Percentiles rank a stretch among this genome's conserved stretches.
Conservation (phyloP, 495 filamentous ascomycete genomes). For the Podospora sp. region DNA sequence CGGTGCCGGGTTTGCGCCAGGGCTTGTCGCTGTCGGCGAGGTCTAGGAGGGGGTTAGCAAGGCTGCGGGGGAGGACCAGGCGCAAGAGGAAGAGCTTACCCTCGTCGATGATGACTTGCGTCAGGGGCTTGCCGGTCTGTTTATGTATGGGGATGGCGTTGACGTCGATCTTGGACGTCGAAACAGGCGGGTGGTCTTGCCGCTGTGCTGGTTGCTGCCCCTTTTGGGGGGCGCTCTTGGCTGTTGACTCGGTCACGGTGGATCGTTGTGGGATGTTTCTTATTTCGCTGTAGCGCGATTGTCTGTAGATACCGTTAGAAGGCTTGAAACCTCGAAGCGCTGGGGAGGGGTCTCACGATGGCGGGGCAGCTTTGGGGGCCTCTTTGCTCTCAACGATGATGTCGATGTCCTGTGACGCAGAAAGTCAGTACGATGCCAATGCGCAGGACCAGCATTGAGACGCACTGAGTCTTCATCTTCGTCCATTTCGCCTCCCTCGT, state of each 20-base stretch:
- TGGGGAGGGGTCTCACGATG: conserved; percentile 52
- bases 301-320: conserved; percentile 33
- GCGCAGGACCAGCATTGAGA: conserved; percentile 20
- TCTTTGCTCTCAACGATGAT: conserved; percentile 90
- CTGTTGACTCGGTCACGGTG: conserved; percentile 52
- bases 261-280: conserved; percentile 69
- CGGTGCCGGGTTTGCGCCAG: conserved; percentile 94
- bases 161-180: conserved; percentile 80
- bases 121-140: conserved; percentile 73
- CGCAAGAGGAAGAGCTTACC: conserved; percentile 41
- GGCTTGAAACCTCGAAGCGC: neutral
- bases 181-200: conserved; percentile 54
- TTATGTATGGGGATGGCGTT: conserved; percentile 80
- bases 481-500: conserved; percentile 74
- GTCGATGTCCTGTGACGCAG: conserved; percentile 75
- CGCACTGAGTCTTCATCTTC: conserved; percentile 62
- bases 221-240: conserved; percentile 49
- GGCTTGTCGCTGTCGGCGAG: conserved; percentile 85
- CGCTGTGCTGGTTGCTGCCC: conserved; percentile 40
- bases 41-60: conserved; percentile 50
- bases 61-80: neutral
- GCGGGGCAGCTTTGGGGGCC: conserved; percentile 68
- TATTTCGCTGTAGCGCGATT: conserved; percentile 62
- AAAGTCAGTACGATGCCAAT: conserved; percentile 13
- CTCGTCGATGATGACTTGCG: conserved; percentile 78